Evolutionary conservation across 176 grass and related monocot genomes (phyloP), one percentile per base, ranked within the genome.

Genomic region (Aegilops bicornis): DNA sequence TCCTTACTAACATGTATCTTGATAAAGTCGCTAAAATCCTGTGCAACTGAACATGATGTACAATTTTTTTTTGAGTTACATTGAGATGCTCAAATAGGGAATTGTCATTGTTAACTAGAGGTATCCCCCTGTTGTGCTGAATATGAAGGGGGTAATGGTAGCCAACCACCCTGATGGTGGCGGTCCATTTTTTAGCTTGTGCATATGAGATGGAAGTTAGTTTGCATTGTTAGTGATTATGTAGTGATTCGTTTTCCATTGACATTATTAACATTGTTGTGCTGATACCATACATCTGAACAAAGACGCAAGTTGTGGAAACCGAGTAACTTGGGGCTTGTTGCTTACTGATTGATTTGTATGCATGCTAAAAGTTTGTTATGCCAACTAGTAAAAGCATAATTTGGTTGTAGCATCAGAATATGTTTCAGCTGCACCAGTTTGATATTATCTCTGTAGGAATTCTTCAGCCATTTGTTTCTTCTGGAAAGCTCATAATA

Each of bases 161-260:
- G 90, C 97, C 5, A 99, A 96, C 72, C 94, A 99, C 73, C 97
- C 90, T 12, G 97, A 99, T 61, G 82, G 84, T 10, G 92, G 94
- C 73, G 97, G 97, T 42, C 86, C 0, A 5, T 85, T 2, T 95
- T 92, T 90, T 95, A 86, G 50, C 48, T 22, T 23, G 47, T 63
- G 24, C 37, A 84, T 69, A 14, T 13, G 33, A 27, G 27, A 27
- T 27, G 27, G 27, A 27, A 27, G 27, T 27, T 27, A 27, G 27
- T 27, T 83, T 83, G 36, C 29, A 33, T 29, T 80, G 52, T 64
- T 24, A 1, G 11, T 35, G 24, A 70, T 60, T 30, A 69, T 54
- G 5, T 64, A 76, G 80, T 54, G 79, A 23, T 79, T 60, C 9
- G 4, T 81, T 84, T 87, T 69, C 15, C 24, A 30, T 71, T 48